Evolutionary conservation across 306 rosid genomes (phyloP), one percentile per base, ranked within the genome.

Genomic region (Crotalaria pallida): DNA sequence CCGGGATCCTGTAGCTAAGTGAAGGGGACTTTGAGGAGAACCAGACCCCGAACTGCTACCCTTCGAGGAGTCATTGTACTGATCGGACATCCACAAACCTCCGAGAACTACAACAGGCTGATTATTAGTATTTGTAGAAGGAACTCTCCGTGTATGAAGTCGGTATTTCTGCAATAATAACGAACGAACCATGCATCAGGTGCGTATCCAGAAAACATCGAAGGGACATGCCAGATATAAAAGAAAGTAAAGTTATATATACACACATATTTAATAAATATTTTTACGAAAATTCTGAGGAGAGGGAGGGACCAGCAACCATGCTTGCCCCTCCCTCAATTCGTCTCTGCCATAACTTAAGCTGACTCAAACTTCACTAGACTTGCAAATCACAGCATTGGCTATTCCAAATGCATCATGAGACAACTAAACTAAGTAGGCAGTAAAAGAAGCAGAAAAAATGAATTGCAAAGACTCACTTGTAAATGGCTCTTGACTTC

Each of bases 401-500:
- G n/a, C 12, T 38, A 74, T 51, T 31, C 31, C 43, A 49, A 75
- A 56, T 53, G 71, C 45, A 34, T 55, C 29, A 23, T 45, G 22
- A 36, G n/a, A 60, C 5, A 38, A 71, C 43, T 57, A 61, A 65
- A 71, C 49, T 57, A 61, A 65, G 48, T 19, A 67, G 9, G 31
- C 50, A 17, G 40, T 11, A 51, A 58, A 71, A 40, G 17, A 49
- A 21, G 17, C 17, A 34, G 5, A 40, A 22, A 43, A 7, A 21
- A 38, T 38, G 22, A 43, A 60, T 52, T 68, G 40, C 49, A 55
- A 73, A 16, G 69, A 75, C 89, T 34, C 78, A 95, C 99, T 84
- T 95, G 99, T 83, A 95, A 84, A 81, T 95, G 99, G 71, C 96
- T 91, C 79, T 91, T 95, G 78, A 95, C 99, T 89, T 95, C 99